Evolutionary conservation across 495 filamentous ascomycete species (phyloP).

Genomic region (Hyaloscypha variabilis): DNA sequence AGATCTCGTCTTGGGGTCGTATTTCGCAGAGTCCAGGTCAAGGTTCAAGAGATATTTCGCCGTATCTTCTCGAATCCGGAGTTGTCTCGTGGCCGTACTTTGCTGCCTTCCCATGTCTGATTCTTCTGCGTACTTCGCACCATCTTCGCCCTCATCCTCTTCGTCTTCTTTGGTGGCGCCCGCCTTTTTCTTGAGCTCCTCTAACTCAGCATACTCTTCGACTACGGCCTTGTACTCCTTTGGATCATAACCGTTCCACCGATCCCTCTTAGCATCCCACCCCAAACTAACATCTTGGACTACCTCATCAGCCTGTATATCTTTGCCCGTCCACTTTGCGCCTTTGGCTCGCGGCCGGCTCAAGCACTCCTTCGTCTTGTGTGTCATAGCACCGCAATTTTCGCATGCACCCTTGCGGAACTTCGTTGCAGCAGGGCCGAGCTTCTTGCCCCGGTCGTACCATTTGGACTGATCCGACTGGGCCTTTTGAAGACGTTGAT

Average conservation of each 20-base stretch:
- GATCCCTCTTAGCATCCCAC: conserved; percentile 98
- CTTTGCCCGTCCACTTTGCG: conserved; percentile 87
- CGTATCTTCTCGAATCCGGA: conserved; percentile 93
- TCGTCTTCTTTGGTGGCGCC: conserved; percentile 43
- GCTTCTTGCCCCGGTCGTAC: conserved; percentile 85
- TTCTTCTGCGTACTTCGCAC: conserved; percentile 86
- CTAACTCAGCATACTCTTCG: conserved; percentile 84
- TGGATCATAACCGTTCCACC: conserved; percentile 96
- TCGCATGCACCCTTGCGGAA: conserved; percentile 97
- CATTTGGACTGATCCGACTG: conserved; percentile 76
- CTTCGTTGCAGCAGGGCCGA: conserved; percentile 85
- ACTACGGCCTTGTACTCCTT: conserved; percentile 83
- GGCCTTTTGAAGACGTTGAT: conserved; percentile 85
- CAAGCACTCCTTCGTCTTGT: conserved; percentile 93
- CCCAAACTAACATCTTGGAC: conserved; percentile 82
- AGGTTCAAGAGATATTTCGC: conserved; percentile 97
- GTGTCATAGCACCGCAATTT: conserved; percentile 96
- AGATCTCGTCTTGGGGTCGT: conserved; percentile 94
- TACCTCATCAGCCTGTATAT: conserved; percentile 93
- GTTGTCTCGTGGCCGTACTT: conserved; percentile 83
- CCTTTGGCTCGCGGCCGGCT: conserved; percentile 87
- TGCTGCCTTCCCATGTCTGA: conserved; percentile 95
- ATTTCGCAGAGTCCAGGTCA: conserved; percentile 94
- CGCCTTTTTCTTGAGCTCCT: conserved; percentile 70
- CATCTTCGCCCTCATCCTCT: conserved; percentile 56